These are phyloP conservation scores for Colletotrichum truncatum DNA, from an alignment of 2,329 filamentous ascomycete species.

Conservation along the genomic window DNA sequence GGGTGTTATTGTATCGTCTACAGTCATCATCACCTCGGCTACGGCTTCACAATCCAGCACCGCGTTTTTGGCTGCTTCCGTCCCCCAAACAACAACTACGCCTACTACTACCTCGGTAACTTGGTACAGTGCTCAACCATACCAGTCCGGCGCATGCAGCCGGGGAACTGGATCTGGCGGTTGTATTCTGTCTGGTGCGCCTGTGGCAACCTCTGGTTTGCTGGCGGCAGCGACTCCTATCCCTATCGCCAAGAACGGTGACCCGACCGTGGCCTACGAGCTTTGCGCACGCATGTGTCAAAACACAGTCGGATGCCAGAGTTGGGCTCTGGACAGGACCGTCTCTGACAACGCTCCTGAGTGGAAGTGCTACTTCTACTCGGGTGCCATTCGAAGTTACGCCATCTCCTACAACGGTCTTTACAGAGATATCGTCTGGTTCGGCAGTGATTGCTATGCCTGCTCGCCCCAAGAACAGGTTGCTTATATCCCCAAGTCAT, in stretches of 20 bases:
- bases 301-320: neutral
- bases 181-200: neutral
- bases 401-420: neutral
- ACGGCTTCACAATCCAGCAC: neutral
- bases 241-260: neutral
- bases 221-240: neutral
- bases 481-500: neutral
- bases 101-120: neutral
- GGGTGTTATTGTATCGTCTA: neutral
- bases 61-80: neutral
- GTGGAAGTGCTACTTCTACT: conserved; percentile 6
- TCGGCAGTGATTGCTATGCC: neutral
- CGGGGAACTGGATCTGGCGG: too few species aligned
- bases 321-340: neutral
- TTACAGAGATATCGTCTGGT: neutral
- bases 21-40: neutral
- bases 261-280: conserved; percentile 2
- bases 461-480: neutral
- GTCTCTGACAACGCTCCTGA: neutral
- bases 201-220: neutral
- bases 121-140: too few species aligned
- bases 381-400: neutral
- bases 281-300: conserved; percentile 1
- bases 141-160: too few species aligned
- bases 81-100: neutral